Percentiles rank a stretch among this genome's conserved stretches.
Conservation (phyloP, 371 early-diverging fungal species). For the Cladochytrium tenue region DNA sequence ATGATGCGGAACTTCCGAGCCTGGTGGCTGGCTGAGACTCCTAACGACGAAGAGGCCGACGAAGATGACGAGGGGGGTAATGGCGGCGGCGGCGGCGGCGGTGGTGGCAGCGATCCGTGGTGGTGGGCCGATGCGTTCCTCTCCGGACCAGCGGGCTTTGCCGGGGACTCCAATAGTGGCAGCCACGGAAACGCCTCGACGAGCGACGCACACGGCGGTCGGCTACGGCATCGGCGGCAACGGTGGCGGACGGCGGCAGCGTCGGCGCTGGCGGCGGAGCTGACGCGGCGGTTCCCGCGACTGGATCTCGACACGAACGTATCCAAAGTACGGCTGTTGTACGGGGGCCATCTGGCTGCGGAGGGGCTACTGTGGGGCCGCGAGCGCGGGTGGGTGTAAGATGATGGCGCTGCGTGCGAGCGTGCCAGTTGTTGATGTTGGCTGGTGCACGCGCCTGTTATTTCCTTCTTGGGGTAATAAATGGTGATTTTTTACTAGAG, state of each 20-base stretch:
- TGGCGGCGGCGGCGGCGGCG: background rate
- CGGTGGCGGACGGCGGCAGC: background rate
- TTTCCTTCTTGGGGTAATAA: too few species aligned
- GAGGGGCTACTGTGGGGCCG: background rate
- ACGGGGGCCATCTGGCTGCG: background rate
- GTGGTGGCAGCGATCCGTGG: background rate
- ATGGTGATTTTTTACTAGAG: too few species aligned
- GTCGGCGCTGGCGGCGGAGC: background rate
- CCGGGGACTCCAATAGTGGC: background rate
- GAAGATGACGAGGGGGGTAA: background rate
- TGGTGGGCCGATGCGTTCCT: background rate
- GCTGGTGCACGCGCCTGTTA: too few species aligned
- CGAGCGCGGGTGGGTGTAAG: background rate
- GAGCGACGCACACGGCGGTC: background rate
- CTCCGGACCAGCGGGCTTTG: background rate
- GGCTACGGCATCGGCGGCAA: background rate
- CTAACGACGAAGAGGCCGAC: background rate
- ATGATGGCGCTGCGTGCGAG: too few species aligned
- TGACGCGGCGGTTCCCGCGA: background rate
- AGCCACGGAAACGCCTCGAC: background rate
- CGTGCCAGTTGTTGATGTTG: too few species aligned
- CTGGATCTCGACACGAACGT: background rate
- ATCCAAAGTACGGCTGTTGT: background rate
- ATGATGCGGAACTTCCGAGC: too few species aligned
- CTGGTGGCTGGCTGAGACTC: too few species aligned